These are phyloP conservation scores for Alternaria tenuissima DNA, from an alignment of 2,329 filamentous ascomycete genomes.

Conservation along the genomic window DNA sequence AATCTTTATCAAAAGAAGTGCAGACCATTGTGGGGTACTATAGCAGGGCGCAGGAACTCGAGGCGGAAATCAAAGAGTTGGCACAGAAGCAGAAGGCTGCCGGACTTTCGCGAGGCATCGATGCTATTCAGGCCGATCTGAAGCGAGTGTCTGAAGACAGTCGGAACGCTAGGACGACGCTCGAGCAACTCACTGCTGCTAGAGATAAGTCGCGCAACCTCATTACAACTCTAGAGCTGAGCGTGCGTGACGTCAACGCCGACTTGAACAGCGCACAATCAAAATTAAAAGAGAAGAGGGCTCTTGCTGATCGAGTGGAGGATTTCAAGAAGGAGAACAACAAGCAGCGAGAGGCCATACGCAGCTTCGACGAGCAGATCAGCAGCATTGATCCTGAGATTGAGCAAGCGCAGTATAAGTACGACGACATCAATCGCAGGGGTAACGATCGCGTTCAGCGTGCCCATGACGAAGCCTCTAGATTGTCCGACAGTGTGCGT, in stretches of 20 bases:
- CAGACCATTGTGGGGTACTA: slow-evolving; percentile 76
- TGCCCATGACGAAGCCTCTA: slow-evolving; percentile 74
- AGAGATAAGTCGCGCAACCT: slow-evolving; percentile 74
- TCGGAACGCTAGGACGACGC: slow-evolving; percentile 67
- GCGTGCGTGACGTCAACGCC: slow-evolving; percentile 76
- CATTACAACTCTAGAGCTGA: slow-evolving; percentile 76
- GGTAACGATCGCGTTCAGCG: slow-evolving; percentile 77
- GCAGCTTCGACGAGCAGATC: slow-evolving; percentile 75
- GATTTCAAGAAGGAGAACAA: slow-evolving; percentile 73
- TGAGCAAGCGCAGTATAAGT: slow-evolving; percentile 75
- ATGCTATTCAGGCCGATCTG: slow-evolving; percentile 84
- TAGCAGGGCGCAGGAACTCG: slow-evolving; percentile 74
- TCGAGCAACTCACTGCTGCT: slow-evolving; percentile 72
- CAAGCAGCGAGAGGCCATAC: slow-evolving; percentile 74
- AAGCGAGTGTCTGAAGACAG: slow-evolving; percentile 72
- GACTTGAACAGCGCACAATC: slow-evolving; percentile 75
- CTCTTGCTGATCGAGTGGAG: slow-evolving; percentile 74
- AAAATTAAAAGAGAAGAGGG: slow-evolving; percentile 82
- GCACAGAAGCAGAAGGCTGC: slow-evolving; percentile 76
- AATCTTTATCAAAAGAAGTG: slow-evolving; percentile 78
- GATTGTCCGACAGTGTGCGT: slow-evolving; percentile 75
- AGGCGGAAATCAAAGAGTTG: slow-evolving; percentile 77
- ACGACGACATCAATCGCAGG: slow-evolving; percentile 77
- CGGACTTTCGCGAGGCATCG: slow-evolving; percentile 72
- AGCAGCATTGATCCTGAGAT: slow-evolving; percentile 79